Evolutionary conservation across 2,329 filamentous ascomycete species (phyloP).

Genomic region (Claviceps sorghi): DNA sequence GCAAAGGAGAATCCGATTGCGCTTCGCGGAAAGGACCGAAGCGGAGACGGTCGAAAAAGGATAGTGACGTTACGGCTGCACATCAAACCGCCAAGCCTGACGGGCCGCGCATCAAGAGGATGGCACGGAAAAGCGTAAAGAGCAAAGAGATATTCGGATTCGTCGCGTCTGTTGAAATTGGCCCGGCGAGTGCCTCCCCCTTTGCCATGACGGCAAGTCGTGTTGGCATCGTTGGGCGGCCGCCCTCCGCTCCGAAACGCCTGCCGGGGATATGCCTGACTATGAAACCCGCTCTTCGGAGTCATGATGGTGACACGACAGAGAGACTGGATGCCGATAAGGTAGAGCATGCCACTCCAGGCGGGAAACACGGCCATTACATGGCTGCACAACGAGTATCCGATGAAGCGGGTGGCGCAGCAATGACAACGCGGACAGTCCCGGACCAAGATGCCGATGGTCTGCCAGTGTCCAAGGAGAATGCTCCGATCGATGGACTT

Average conservation of each 20-base stretch:
- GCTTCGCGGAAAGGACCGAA: neutral
- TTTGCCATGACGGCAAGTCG: conserved; percentile 7
- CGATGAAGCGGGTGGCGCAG: neutral
- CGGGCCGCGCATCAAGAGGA: conserved; percentile 23
- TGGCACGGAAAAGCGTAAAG: conserved; percentile 28
- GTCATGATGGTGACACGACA: too few species aligned
- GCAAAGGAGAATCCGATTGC: neutral
- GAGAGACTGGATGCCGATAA: neutral
- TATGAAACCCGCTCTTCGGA: neutral
- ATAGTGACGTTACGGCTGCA: neutral
- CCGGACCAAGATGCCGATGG: neutral
- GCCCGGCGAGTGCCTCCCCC: conserved; percentile 6
- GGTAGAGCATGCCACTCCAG: neutral
- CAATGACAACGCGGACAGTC: neutral
- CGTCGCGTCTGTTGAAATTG: conserved; percentile 9
- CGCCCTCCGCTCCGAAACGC: neutral
- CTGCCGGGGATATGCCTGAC: neutral
- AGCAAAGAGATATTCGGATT: conserved; percentile 34
- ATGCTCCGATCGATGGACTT: neutral
- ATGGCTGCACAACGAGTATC: neutral
- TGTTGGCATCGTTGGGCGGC: conserved; percentile 4
- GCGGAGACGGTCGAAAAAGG: neutral
- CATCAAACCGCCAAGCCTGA: neutral
- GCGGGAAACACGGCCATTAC: neutral
- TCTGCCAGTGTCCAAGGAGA: neutral